Evolutionary conservation across 306 rosid genomes (phyloP).

Genomic region (Quercus ilex): DNA sequence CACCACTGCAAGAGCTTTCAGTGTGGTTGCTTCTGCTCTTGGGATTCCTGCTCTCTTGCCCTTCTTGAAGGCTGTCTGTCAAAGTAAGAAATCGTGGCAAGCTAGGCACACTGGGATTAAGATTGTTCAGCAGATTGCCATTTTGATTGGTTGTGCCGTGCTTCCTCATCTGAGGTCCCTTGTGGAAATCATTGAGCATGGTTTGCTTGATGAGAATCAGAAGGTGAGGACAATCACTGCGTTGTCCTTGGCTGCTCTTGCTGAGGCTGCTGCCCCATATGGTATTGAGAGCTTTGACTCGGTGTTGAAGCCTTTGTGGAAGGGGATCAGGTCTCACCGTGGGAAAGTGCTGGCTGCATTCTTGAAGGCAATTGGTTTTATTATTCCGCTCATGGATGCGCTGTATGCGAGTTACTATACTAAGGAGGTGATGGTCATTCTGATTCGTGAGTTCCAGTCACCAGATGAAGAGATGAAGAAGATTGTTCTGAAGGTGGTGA

Average conservation of each 20-base stretch:
- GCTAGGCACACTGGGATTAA: conserved; percentile 96
- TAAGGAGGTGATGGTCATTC: conserved; percentile 86
- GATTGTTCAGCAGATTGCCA: conserved; percentile 98
- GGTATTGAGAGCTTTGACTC: conserved; percentile 98
- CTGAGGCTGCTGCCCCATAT: conserved; percentile 95
- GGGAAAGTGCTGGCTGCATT: conserved; percentile 96
- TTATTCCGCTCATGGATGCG: conserved; percentile 93
- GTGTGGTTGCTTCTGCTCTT: conserved; percentile 95
- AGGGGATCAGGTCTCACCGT: conserved; percentile 95
- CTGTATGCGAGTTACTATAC: conserved; percentile 91
- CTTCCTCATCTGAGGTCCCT: conserved; percentile 87
- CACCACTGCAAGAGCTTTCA: conserved; percentile 92
- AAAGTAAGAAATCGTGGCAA: conserved; percentile 98
- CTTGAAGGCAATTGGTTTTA: conserved; percentile 90
- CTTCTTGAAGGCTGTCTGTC: conserved; percentile 92
- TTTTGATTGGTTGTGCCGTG: conserved; percentile 92
- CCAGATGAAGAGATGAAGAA: conserved; percentile 99
- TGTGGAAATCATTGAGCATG: conserved; percentile 89
- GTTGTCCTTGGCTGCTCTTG: conserved; percentile 91
- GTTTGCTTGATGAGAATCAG: conserved; percentile 90
- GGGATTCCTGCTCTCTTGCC: conserved; percentile 95
- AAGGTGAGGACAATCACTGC: conserved; percentile 96
- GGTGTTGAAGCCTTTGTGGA: conserved; percentile 88
- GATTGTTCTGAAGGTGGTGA: conserved; percentile 92
- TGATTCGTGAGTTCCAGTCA: conserved; percentile 92